Base-by-base conservation (phyloP, 2,329 filamentous ascomycete genomes). In the Sclerotinia glacialis region DNA sequence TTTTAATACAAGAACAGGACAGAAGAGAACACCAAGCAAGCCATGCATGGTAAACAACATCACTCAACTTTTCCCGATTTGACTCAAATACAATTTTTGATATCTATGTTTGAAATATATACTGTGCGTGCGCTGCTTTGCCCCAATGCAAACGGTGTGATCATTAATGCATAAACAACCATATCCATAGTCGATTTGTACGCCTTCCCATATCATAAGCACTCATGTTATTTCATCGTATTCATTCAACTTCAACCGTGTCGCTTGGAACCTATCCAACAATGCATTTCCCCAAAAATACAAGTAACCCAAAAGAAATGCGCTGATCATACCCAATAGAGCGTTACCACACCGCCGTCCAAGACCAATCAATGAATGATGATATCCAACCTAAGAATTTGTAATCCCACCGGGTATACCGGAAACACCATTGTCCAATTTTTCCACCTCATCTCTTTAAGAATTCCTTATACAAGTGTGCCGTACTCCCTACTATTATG, bases 331-430 rank as follows among this genome's bases (percentile, higher is more conserved):
- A 40, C 16, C 44, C 28, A 60, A 60, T 28, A 44, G 54, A 58
- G 31, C 37, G 37, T 58, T 58, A n/a, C 14, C 16, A 8, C 58
- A 26, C 58, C 21, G 44, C 58, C n/a, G n/a, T 23, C 46, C 42
- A 49, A 49, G 21, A 49, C 12, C 44, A 49, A 60, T 34, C 31
- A 49, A 23, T 49, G 58, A 47, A 60, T 60, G 28, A 49, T 26
- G 18, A 60, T n/a, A 60, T 37, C 28, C 44, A 60, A 37, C 58
- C 44, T 37, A 37, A n/a, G 37, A 37, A 49, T 37, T 31, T 21
- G 14, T 60, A 14, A 60, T 60, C n/a, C 44, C 31, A 60, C 31
- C 14, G 46, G 58, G n/a, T 60, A 49, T 60, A 34, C n/a, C 31
- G 28, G 14, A 60, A 60, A 60, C 44, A 37, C 58, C 44, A 21